Conservation (phyloP, 2,329 filamentous ascomycete genomes). For the Sclerotiophoma versabilis region DNA sequence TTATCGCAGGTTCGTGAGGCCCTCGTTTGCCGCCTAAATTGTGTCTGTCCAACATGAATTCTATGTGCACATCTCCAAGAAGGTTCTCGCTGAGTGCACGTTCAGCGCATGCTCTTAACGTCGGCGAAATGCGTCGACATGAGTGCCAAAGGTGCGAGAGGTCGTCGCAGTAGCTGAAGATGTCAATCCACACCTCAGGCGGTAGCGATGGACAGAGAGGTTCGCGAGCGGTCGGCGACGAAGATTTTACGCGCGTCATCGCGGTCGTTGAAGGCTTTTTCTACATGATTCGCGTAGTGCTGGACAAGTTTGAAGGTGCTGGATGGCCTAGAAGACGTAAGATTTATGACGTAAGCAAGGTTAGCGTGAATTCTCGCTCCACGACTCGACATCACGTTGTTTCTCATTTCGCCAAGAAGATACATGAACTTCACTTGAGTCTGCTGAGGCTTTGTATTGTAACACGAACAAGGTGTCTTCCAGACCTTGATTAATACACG, state of each 20-base stretch:
- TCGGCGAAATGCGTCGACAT: conserved; percentile 38
- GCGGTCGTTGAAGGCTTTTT: not conserved
- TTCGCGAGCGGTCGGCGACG: not conserved
- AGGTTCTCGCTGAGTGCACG: conserved; percentile 38
- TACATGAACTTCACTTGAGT: no score
- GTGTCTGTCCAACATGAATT: conserved; percentile 42
- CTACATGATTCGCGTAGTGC: conserved; percentile 5
- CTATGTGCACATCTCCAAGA: conserved; percentile 30
- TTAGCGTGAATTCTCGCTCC: no score
- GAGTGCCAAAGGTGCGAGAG: conserved; percentile 42
- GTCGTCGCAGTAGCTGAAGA: conserved; percentile 39
- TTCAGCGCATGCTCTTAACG: conserved; percentile 39
- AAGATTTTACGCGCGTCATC: conserved; percentile 4
- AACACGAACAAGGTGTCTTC: no score
- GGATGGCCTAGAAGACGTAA: not conserved
- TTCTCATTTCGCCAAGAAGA: no score
- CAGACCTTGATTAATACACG: not conserved
- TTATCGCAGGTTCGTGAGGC: conserved; percentile 35
- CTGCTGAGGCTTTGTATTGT: no score
- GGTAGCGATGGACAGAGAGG: conserved; percentile 36
- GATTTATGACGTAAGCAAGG: not conserved
- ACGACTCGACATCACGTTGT: no score
- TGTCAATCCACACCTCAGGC: conserved; percentile 46
- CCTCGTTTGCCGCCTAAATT: conserved; percentile 40
- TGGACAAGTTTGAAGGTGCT: not conserved